Evolutionary conservation across 1,284 basidiomycete species (phyloP), one percentile per base, ranked within the genome.

Genomic region (Apiotrichum porosum): DNA sequence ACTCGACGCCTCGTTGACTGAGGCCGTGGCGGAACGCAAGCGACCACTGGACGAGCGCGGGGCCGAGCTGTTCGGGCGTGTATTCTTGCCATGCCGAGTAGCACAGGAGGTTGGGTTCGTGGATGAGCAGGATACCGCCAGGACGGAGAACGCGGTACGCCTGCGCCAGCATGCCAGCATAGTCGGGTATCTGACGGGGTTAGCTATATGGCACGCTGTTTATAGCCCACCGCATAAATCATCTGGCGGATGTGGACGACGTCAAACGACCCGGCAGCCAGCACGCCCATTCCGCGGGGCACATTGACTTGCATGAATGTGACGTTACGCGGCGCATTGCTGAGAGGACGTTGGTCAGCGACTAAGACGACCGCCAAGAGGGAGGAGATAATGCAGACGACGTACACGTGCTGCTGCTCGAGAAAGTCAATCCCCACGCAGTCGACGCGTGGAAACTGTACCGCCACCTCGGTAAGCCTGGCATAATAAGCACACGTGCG

Each of bases 341-440:
- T 50, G 50, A 4, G n/a, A n/a, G n/a, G n/a, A n/a, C n/a, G n/a
- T n/a, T n/a, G 1, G 37, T 39, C 23, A 39, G 38, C 38, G 23
- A n/a, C n/a, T n/a, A n/a, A n/a, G n/a, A n/a, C n/a, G n/a, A n/a
- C n/a, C n/a, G n/a, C n/a, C 14, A 15, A 1, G n/a, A 15, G 24
- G 22, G 18, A 37, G n/a, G n/a, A n/a, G n/a, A n/a, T n/a, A n/a
- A n/a, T n/a, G n/a, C n/a, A n/a, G n/a, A n/a, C n/a, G 22, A 51
- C 58, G 24, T 33, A 57, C 58, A 45, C 45, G 34, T 56, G 54
- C 37, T 56, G 47, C 13, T 52, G 21, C 14, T 46, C 49, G 30
- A 50, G 42, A 21, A 56, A 32, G 36, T 61, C 58, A 17, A 61
- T 46, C 6, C 56, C 58, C 9, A 61, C 52, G 28, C 56, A 61